phyloP scores from a whole-genome alignment of 2,329 filamentous ascomycete genomes.

The Whalleya microplaca region DNA sequence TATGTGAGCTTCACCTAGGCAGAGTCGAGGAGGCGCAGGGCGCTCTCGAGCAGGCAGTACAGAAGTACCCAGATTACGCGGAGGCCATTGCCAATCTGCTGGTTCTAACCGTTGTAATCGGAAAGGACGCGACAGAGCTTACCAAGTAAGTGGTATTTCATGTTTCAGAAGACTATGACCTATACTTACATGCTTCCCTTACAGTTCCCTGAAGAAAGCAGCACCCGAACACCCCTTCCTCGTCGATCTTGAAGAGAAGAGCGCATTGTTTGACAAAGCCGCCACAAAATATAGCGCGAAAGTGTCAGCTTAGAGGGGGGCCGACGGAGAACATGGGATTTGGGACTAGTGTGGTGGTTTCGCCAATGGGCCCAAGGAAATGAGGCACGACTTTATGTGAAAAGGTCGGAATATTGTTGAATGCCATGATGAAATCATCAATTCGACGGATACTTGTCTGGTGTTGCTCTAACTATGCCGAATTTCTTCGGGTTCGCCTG shows the following conservation, averaged over 20 bases:
- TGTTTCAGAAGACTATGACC: not conserved
- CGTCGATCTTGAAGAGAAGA: slow-evolving; percentile 80
- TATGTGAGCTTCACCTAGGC: slow-evolving; percentile 89
- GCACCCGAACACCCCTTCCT: slow-evolving; percentile 73
- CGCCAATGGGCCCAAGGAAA: slow-evolving; percentile 9
- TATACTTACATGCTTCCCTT: not conserved
- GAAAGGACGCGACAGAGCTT: slow-evolving; percentile 69
- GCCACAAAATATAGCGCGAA: slow-evolving; percentile 86
- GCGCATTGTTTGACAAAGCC: slow-evolving; percentile 82
- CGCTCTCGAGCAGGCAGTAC: slow-evolving; percentile 78
- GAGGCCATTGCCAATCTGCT: slow-evolving; percentile 83
- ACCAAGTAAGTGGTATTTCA: slow-evolving; percentile 56
- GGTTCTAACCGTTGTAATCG: slow-evolving; percentile 76
- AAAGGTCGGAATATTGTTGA: slow-evolving; percentile 8
- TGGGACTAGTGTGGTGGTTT: slow-evolving; percentile 1
- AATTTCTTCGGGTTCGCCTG: not conserved
- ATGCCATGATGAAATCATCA: slow-evolving; percentile 14
- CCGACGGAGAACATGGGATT: not conserved
- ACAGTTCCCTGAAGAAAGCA: slow-evolving; percentile 58
- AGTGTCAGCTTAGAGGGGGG: slow-evolving; percentile 60
- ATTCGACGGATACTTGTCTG: slow-evolving; percentile 9
- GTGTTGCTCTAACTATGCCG: not conserved
- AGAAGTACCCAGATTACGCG: slow-evolving; percentile 71
- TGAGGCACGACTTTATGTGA: not conserved
- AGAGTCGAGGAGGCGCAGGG: slow-evolving; percentile 86